Evolutionary conservation across 371 early-diverging fungal genomes (phyloP).

Genomic region (Choanephora cucurbitarum): DNA sequence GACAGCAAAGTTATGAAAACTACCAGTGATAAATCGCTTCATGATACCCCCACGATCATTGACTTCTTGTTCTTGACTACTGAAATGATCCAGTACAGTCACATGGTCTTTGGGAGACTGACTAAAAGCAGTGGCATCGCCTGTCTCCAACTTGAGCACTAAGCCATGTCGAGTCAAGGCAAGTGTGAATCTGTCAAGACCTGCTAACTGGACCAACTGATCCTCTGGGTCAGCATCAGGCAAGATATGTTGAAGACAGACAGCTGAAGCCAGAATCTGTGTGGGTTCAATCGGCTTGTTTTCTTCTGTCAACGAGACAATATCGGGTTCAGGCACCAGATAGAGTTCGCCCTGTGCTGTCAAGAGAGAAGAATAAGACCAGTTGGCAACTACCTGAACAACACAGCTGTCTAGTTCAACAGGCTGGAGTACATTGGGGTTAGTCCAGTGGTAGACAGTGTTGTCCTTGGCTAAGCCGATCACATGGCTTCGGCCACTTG

Average conservation of each 20-base stretch:
- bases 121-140: not conserved
- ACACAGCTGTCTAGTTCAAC: constrained; percentile 12
- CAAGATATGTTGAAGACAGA: not conserved
- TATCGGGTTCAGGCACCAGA: constrained; percentile 28
- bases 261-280: not conserved
- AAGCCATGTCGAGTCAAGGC: constrained; percentile 22
- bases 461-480: constrained; percentile 38
- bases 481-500: constrained; percentile 45
- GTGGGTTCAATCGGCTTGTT: constrained; percentile 1
- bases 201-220: constrained; percentile 25
- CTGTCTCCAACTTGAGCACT: constrained; percentile 18
- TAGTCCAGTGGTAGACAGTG: constrained; percentile 44
- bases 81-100: constrained; percentile 13
- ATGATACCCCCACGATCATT: constrained; percentile 11
- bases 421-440: constrained; percentile 25
- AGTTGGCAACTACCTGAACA: constrained; percentile 40
- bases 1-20: constrained; percentile 26
- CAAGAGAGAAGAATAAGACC: constrained; percentile 33
- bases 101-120: not conserved
- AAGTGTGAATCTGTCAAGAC: constrained; percentile 19
- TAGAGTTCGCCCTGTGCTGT: constrained; percentile 28
- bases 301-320: constrained; percentile 2
- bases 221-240: constrained; percentile 5
- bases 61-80: constrained; percentile 6
- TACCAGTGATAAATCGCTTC: constrained; percentile 22